Base-by-base conservation (phyloP, 1,284 basidiomycete genomes). In the Trametes hirsuta region DNA sequence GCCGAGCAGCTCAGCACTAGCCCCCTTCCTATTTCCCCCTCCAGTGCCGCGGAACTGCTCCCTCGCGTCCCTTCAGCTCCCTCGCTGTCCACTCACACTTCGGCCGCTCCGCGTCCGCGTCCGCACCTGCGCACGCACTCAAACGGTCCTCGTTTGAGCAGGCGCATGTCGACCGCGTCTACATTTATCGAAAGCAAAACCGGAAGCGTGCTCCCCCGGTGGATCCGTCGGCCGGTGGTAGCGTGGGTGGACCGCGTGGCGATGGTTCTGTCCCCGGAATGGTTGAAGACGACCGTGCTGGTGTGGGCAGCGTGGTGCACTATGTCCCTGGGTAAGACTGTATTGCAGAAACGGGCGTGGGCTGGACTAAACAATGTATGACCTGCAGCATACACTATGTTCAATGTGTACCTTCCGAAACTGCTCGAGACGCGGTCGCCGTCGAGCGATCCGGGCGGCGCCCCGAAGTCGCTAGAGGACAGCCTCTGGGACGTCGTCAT, bases 391-490 rank as follows among this genome's bases (percentile, higher is more conserved):
- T 95, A 88, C 71, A 98, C 94, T 6, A 97, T 97, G 88, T 98
- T 98, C 79, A 99, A 98, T 71, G 95, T 97, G 12, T 98, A 91
- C 74, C 82, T 98, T 21, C 97, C 97, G 0, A 95, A 95, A 69
- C 82, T 97, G 14, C 78, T 98, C 34, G 95, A 95, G 79, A 83
- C 81, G 65, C 70, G 78, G 18, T 61, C 62, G 4, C 72, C 75
- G 0, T 64, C 75, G 21, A 64, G 66, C 4, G 51, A 76, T 18
- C 70, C 69, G 35, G 69, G 71, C 6, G 71, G 68, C 1, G 72
- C 74, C 0, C 74, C 81, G 21, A 83, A 84, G 56, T 69, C 66
- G 76, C 75, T 95, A 15, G 81, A 86, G 62, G 82, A 85, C 49
- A 91, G 85, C 45, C 71, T 96, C 50, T 89, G 86, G 85, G 92